Evolutionary conservation across 2,329 filamentous ascomycete species (phyloP).

Genomic region (Chalaropsis ovoidea): DNA sequence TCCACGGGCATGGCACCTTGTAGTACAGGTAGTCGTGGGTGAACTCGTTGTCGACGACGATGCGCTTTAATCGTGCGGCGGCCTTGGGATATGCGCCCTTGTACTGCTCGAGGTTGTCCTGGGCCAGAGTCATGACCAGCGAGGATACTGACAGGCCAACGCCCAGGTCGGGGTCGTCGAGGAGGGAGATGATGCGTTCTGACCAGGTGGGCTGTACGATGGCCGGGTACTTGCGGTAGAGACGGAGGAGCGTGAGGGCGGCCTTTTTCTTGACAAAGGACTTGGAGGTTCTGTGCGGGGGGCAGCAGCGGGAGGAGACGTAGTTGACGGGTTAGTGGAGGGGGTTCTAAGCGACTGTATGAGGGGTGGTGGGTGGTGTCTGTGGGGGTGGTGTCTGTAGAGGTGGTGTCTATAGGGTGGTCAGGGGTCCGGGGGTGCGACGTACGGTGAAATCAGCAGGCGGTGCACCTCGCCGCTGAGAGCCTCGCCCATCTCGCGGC

Average conservation of each 20-base stretch:
- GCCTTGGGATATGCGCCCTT: constrained; percentile 91
- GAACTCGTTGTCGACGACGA: constrained; percentile 83
- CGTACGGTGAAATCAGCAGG: constrained; percentile 85
- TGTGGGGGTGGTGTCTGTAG: no score
- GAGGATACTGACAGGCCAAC: constrained; percentile 94
- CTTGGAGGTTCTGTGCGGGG: constrained; percentile 54
- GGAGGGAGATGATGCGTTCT: constrained; percentile 94
- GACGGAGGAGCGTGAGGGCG: constrained; percentile 77
- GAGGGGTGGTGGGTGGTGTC: no score
- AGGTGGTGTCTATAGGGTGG: no score
- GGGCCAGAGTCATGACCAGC: constrained; percentile 83
- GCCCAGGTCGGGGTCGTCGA: constrained; percentile 92
- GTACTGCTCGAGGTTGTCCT: constrained; percentile 91
- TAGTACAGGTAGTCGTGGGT: constrained; percentile 93
- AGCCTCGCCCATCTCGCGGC: constrained; percentile 94
- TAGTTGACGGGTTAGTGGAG: neutral
- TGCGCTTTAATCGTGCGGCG: constrained; percentile 75
- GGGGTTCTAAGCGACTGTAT: neutral
- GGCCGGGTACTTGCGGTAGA: constrained; percentile 88
- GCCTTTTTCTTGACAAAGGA: constrained; percentile 99
- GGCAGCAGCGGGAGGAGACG: constrained; percentile 22
- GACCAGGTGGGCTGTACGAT: constrained; percentile 97
- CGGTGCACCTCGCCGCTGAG: constrained; percentile 85
- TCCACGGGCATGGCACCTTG: constrained; percentile 98
- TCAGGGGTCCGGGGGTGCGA: constrained; percentile 30